These are phyloP conservation scores for Penicillium desertorum DNA, from an alignment of 495 filamentous ascomycete species.

Conservation along the genomic window DNA sequence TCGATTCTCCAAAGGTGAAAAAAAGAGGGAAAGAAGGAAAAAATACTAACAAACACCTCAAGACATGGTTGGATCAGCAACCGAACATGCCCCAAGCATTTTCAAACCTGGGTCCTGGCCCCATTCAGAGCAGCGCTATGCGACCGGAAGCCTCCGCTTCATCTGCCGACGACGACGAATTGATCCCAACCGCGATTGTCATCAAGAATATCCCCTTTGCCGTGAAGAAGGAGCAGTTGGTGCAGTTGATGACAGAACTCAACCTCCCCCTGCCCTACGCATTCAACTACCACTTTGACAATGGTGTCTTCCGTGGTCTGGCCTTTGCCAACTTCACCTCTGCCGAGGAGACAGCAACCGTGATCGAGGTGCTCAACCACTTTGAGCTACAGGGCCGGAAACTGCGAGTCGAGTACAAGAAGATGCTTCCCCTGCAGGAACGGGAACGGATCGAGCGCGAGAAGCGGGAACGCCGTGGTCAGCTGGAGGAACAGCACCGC, in stretches of 20 bases:
- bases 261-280: slow-evolving; percentile 91
- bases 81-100: slow-evolving; percentile 54
- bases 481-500: slow-evolving; percentile 94
- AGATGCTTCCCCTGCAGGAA: slow-evolving; percentile 94
- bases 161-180: slow-evolving; percentile 69
- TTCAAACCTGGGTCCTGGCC: slow-evolving; percentile 52
- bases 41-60: background rate
- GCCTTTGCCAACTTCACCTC: slow-evolving; percentile 99
- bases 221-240: slow-evolving; percentile 93
- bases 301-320: slow-evolving; percentile 92
- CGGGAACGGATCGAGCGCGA: slow-evolving; percentile 95
- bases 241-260: slow-evolving; percentile 87
- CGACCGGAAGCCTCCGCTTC: slow-evolving; percentile 50
- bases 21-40: too few relatives aligned
- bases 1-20: background rate
- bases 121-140: slow-evolving; percentile 52
- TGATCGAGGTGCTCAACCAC: slow-evolving; percentile 90
- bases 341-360: slow-evolving; percentile 83
- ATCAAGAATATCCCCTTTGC: slow-evolving; percentile 99
- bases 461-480: slow-evolving; percentile 93
- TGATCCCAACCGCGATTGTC: slow-evolving; percentile 97
- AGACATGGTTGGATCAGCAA: slow-evolving; percentile 64
- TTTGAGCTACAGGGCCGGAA: slow-evolving; percentile 94
- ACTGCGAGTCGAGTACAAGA: slow-evolving; percentile 96
- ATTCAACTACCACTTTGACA: slow-evolving; percentile 99